Evolutionary conservation across 257 asterid species (phyloP), one percentile per base, ranked within the genome.

Genomic region (Ilex aquifolium): DNA sequence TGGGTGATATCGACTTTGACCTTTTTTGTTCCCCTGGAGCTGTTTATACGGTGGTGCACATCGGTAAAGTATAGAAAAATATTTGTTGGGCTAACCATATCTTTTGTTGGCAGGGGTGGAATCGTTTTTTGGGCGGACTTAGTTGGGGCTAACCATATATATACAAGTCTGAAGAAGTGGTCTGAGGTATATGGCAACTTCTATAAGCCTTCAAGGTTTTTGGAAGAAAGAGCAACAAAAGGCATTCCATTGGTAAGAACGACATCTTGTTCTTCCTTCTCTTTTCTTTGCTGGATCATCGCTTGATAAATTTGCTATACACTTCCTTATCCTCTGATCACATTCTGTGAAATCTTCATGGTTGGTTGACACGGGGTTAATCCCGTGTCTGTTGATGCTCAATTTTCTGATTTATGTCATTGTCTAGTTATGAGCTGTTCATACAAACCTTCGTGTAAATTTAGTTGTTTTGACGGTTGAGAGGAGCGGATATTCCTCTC

Each of bases 81-180:
- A 21, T 36, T 36, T 36, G 5, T 36, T 36, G 8, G 1, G 55
- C 29, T 32, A 16, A 16, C 14, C 17, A 27, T 16, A 44, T 44
- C 56, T 31, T 77, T 65, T 60, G 61, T 36, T 65, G 44, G 81
- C 94, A 93, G 99, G 46, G 99, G 99, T 40, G 99, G 99, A 49
- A 74, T 93, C 50, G 62, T 93, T 62, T 93, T 80, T 82, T 93
- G 99, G 99, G 99, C 95, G 10, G 99, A 93, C 81, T 74, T 82
- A 40, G 72, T 93, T 64, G 99, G 99, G 14, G 97, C 96, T 65
- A 85, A 72, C 69, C 73, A 72, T 67, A 74, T 93, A 64, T 81
- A 83, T 71, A 82, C 61, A 75, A 87, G 95, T 64, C 97, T 93
- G 69, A 73, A 62, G 72, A 85, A 80, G 72, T 90, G 97, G 97